Conservation (phyloP, 1,284 basidiomycete genomes). For the Malassezia caprae region DNA sequence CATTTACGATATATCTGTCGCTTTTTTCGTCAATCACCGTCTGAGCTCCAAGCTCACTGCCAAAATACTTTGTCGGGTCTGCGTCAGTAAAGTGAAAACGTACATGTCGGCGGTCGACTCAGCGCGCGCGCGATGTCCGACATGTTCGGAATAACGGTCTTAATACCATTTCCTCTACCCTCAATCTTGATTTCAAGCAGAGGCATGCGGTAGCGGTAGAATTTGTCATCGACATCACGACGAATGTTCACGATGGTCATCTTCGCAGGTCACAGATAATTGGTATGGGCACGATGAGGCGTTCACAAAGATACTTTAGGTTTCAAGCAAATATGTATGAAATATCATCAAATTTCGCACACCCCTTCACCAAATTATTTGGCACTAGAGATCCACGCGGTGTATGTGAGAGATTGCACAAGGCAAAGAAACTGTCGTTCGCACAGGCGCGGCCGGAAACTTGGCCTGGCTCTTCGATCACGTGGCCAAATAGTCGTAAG, state of each 20-base stretch:
- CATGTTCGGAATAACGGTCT: conserved; percentile 78
- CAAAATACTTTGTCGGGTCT: conserved; percentile 98
- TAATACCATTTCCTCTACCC: conserved; percentile 98
- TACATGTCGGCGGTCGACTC: conserved; percentile 75
- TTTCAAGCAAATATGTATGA: background rate
- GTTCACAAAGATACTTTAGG: background rate
- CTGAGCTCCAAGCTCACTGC: conserved; percentile 94
- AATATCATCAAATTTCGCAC: background rate
- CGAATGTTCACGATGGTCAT: conserved; percentile 83
- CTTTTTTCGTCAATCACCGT: conserved; percentile 91
- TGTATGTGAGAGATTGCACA: background rate
- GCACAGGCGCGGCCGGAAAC: background rate
- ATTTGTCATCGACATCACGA: conserved; percentile 81
- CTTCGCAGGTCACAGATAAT: conserved; percentile 10
- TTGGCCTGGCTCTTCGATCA: background rate
- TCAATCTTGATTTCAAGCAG: conserved; percentile 90
- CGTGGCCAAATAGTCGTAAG: background rate
- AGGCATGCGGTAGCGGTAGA: conserved; percentile 64
- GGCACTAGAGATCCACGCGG: background rate
- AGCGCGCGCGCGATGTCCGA: conserved; percentile 91
- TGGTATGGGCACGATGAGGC: background rate
- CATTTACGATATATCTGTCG: conserved; percentile 97
- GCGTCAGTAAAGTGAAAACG: conserved; percentile 23
- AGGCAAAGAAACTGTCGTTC: background rate
- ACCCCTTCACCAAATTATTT: background rate